These are phyloP conservation scores for Xerocomus amazonicus DNA, from an alignment of 1,284 basidiomycete species.

Conservation along the genomic window DNA sequence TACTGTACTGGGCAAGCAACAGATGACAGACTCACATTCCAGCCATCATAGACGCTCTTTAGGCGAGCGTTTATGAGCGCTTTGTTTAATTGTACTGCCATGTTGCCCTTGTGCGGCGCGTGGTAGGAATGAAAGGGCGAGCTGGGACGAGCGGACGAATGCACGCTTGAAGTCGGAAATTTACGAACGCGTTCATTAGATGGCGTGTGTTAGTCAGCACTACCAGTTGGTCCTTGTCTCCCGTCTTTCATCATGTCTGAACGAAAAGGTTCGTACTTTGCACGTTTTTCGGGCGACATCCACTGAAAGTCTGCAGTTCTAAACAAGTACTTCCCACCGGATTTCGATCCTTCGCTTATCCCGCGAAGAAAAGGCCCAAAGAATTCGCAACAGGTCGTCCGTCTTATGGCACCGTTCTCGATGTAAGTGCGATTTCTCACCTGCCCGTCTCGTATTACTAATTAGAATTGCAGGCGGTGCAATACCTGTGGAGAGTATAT, in stretches of 20 bases:
- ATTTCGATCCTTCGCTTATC: slow-evolving; percentile 98
- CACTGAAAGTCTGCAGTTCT: slow-evolving; percentile 52
- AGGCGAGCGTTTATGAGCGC: slow-evolving; percentile 63
- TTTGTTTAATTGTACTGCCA: slow-evolving; percentile 57
- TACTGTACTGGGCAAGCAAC: not conserved
- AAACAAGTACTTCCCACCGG: slow-evolving; percentile 90
- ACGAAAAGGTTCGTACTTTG: slow-evolving; percentile 64
- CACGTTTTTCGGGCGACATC: not conserved
- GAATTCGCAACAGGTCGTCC: slow-evolving; percentile 94
- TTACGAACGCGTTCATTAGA: slow-evolving; percentile 31
- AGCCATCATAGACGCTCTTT: slow-evolving; percentile 64
- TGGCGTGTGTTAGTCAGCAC: slow-evolving; percentile 29
- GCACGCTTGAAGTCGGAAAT: slow-evolving; percentile 28
- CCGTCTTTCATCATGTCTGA: slow-evolving; percentile 67
- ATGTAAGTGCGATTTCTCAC: slow-evolving; percentile 57
- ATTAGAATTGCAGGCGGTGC: slow-evolving; percentile 61
- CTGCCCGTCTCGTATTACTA: not conserved
- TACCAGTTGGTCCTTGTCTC: slow-evolving; percentile 5
- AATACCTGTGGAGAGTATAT: slow-evolving; percentile 97
- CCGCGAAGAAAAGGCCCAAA: slow-evolving; percentile 84
- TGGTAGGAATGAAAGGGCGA: slow-evolving; percentile 2
- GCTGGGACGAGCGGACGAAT: slow-evolving; percentile 8
- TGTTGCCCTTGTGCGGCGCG: slow-evolving; percentile 12
- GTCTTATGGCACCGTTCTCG: slow-evolving; percentile 98
- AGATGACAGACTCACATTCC: slow-evolving; percentile 57